Percentiles rank a stretch among this genome's conserved stretches.
phyloP scores from a whole-genome alignment of 306 rosid species.

The Albizia julibrissin region DNA sequence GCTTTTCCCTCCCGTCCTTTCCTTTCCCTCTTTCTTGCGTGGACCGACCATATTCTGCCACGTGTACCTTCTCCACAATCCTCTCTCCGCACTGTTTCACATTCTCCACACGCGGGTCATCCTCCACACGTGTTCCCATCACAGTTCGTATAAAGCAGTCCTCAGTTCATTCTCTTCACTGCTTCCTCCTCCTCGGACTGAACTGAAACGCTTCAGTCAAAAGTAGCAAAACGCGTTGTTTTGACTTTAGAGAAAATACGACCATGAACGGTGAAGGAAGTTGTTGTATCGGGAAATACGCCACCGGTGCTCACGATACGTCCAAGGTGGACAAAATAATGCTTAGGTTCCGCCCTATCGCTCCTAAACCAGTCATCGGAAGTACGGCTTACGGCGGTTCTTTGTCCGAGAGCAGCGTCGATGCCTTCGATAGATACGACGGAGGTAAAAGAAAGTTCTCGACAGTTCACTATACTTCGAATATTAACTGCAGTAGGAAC shows the following conservation, averaged over 20 bases:
- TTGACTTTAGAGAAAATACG: neutral
- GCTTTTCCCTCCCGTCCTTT: neutral
- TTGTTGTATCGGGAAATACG: slow-evolving; percentile 60
- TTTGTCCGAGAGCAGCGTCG: slow-evolving; percentile 31
- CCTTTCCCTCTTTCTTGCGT: neutral
- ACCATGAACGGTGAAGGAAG: slow-evolving; percentile 58
- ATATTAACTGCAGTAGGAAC: neutral
- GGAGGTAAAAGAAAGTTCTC: slow-evolving; percentile 44
- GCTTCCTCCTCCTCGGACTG: neutral
- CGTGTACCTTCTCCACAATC: slow-evolving; percentile 36
- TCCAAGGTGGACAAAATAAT: slow-evolving; percentile 58
- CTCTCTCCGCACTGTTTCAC: neutral
- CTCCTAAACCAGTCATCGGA: slow-evolving; percentile 62
- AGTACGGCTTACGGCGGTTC: slow-evolving; percentile 30
- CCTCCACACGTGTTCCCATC: slow-evolving; percentile 12
- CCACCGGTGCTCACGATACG: slow-evolving; percentile 39
- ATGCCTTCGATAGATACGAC: neutral
- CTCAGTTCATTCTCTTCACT: neutral
- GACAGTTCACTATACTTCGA: slow-evolving; percentile 3
- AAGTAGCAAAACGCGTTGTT: neutral
- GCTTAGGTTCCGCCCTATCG: slow-evolving; percentile 74
- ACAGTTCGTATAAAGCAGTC: slow-evolving; percentile 32
- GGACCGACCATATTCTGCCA: neutral
- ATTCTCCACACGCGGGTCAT: slow-evolving; percentile 10
- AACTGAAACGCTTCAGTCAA: neutral